These are phyloP conservation scores for Rhizophagus sp. DNA, from an alignment of 192 early-diverging fungal species.

Conservation along the genomic window DNA sequence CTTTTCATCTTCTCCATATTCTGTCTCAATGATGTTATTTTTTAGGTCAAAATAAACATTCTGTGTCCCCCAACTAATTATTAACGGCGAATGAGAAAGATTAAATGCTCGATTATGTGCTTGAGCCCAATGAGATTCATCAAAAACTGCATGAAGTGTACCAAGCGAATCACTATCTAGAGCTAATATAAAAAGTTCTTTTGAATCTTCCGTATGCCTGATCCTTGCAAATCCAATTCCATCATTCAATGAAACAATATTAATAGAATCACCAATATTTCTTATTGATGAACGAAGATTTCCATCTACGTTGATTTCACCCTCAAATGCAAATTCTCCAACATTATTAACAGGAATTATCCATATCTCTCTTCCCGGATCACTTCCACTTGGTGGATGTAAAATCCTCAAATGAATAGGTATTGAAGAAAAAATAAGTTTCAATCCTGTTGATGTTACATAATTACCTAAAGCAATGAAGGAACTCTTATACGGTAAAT, in stretches of 20 bases:
- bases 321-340: constrained; percentile 66
- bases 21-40: constrained; percentile 27
- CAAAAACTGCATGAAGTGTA: constrained; percentile 54
- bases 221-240: constrained; percentile 15
- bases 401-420: constrained; percentile 55
- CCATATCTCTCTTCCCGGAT: constrained; percentile 59
- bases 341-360: constrained; percentile 53
- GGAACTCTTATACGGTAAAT: constrained; percentile 59
- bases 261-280: not conserved
- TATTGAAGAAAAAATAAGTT: constrained; percentile 56
- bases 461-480: constrained; percentile 69
- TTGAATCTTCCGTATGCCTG: not conserved
- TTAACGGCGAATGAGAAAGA: constrained; percentile 31
- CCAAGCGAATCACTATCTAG: constrained; percentile 32
- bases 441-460: constrained; percentile 46
- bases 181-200: constrained; percentile 35
- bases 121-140: constrained; percentile 42
- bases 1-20: constrained; percentile 37
- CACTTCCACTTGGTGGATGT: constrained; percentile 14
- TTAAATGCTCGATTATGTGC: constrained; percentile 19
- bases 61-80: constrained; percentile 57
- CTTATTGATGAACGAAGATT: constrained; percentile 15
- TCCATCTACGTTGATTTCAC: constrained; percentile 42
- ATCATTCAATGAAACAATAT: constrained; percentile 16
- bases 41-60: constrained; percentile 39